These are phyloP conservation scores for Eucalyptus fibrosa DNA, from an alignment of 345 rosid species.

Conservation along the genomic window DNA sequence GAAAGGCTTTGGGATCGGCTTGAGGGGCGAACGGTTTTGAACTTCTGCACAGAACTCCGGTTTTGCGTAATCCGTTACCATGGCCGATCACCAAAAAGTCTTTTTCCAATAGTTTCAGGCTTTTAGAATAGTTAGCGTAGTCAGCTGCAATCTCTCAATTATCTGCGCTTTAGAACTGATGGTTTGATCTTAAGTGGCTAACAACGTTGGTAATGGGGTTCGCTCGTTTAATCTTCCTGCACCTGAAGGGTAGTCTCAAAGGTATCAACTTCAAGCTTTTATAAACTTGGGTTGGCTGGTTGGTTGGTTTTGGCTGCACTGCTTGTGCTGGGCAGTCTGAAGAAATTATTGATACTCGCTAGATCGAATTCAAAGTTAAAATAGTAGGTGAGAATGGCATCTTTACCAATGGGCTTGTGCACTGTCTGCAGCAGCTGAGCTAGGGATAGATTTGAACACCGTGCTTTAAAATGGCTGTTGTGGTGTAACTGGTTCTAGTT, in stretches of 20 bases:
- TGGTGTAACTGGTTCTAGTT: no score
- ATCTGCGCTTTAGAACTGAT: neutral
- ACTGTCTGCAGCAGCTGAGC: neutral
- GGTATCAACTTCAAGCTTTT: no score
- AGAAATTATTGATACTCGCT: no score
- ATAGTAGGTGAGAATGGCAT: neutral
- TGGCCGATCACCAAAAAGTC: no score
- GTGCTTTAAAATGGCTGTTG: neutral
- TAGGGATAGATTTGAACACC: neutral
- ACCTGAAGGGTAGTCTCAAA: no score
- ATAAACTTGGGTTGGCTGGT: neutral
- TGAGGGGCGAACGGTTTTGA: no score
- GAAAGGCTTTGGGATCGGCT: no score
- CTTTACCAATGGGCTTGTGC: neutral
- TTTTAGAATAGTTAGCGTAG: neutral
- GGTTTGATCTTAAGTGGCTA: neutral
- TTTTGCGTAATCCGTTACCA: no score
- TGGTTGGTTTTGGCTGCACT: neutral
- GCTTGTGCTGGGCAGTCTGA: neutral
- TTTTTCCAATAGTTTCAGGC: neutral
- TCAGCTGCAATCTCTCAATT: neutral
- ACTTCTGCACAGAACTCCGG: no score
- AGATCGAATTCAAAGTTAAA: neutral
- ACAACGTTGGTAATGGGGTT: neutral
- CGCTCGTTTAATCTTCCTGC: no score